Base-by-base conservation (phyloP, 2,329 filamentous ascomycete species). In the Ilyonectria destructans region DNA sequence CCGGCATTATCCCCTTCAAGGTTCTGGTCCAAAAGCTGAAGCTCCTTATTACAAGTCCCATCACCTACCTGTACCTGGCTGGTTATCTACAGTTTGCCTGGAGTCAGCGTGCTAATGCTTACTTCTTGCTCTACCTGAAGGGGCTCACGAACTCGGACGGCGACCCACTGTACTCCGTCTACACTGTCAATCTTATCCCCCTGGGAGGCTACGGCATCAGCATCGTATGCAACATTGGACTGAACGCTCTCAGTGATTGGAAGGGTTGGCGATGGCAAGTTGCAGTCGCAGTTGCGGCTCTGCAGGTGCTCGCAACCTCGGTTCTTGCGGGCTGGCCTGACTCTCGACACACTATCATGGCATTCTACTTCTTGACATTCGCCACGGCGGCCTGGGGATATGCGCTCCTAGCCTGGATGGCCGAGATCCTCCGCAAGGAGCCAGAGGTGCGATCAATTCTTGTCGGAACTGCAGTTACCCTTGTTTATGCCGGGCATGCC, bases 181-280 rank as follows among this genome's bases (percentile, higher is more conserved):
- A 72, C 35, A 83, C 88, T 6, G 88, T 89, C 58, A 88, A 88
- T 58, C 84, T 84, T 17, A 86, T 87, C 45, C 85, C 85, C 0
- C 84, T 85, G 0, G 81, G 81, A 0, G 83, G 78, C 2, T 82
- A 79, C 23, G 79, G 71, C 4, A 70, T 80, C 6, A 78, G 79
- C 33, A 72, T 89, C 1, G 80, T 89, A 5, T 84, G 83, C 8
- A 90, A 77, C 80, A 19, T 89, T 84, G 70, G 88, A 82, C 17
- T 90, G 83, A 87, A 83, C 80, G 19, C 89, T 82, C 12, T 89
- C 85, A 77, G 83, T 81, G 6, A 77, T 86, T 58, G 86, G 87
- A 33, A 80, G 7, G 63, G 52, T 2, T 75, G 79, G 26, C 80
- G 88, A 12, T 88, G 86, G 86, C 88, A 87, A 1, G 81, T 88